Base-by-base conservation (phyloP, 495 filamentous ascomycete genomes). In the Acidomyces sp. region DNA sequence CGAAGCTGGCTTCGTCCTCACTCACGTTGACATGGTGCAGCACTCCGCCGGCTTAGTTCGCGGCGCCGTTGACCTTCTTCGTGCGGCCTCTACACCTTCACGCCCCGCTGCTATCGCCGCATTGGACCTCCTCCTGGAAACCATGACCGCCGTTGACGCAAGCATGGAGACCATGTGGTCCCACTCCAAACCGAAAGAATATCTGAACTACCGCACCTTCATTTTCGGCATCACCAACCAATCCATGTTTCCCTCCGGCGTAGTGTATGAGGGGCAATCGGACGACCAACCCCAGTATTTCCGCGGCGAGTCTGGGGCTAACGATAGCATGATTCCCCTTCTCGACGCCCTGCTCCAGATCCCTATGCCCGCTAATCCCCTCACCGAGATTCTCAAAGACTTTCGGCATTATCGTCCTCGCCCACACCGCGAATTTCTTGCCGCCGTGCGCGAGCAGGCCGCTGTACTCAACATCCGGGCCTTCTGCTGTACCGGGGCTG, bases 171-270 rank as follows among this genome's bases (percentile, higher is more conserved):
- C 70, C 18, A 93, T 93, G 85, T 94, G 86, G 86, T 65, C 64
- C 25, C 78, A 82, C 53, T 84, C 78, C 37, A 82, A 79, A 53
- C 85, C 86, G 10, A 56, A 63, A 3, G 71, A 80, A 34, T 93
- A 93, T 60, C 78, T 75, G 23, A 76, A 68, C 35, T 94, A 90
- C 70, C 76, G 86, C 9, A 87, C 85, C 23, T 94, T 94, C 62
- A 93, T 94, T 60, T 93, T 92, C 50, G 86, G 86, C 35, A 92
- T 94, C 51, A 84, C 78, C 1, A 76, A 69, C 5, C 86, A 93
- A 57, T 75, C 71, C 32, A 93, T 94, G 86, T 94, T 94, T 57
- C 86, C 86, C 2, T 65, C 80, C 34, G 86, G 86, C 2, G 86
- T 94, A 2, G 58, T 90, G 39, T 94, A 94, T 60, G 79, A 88